These are phyloP conservation scores for Phytophthora fragariae DNA, from an alignment of 352 stramenopile genomes.

Conservation along the genomic window DNA sequence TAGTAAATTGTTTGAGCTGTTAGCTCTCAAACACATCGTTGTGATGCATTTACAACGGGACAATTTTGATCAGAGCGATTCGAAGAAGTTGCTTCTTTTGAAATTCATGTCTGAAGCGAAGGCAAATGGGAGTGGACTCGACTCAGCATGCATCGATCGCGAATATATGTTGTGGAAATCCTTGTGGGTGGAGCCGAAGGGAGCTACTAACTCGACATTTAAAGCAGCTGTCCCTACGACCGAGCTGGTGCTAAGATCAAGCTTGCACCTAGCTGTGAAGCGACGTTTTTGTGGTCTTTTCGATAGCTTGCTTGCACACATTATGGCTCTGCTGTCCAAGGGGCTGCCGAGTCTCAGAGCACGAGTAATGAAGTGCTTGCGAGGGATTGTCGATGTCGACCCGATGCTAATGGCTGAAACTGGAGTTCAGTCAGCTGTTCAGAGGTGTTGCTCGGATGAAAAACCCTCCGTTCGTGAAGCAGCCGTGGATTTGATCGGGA, in stretches of 20 bases:
- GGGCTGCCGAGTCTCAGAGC: slow-evolving; percentile 76
- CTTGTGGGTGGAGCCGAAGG: slow-evolving; percentile 48
- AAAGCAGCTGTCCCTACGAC: slow-evolving; percentile 54
- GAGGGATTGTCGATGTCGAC: slow-evolving; percentile 83
- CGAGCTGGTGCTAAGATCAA: slow-evolving; percentile 55
- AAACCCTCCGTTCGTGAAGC: slow-evolving; percentile 83
- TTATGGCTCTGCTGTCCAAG: slow-evolving; percentile 82
- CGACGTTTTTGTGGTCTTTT: slow-evolving; percentile 78
- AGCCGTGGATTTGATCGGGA: slow-evolving; percentile 86
- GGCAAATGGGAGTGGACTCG: slow-evolving; percentile 6
- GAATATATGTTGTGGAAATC: slow-evolving; percentile 58
- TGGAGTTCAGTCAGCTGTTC: slow-evolving; percentile 64
- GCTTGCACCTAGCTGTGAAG: slow-evolving; percentile 54
- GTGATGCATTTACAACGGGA: slow-evolving; percentile 57
- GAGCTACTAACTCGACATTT: slow-evolving; percentile 47
- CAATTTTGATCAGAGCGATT: slow-evolving; percentile 54
- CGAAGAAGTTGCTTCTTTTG: slow-evolving; percentile 59
- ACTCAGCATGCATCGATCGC: slow-evolving; percentile 14
- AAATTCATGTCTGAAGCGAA: slow-evolving; percentile 58
- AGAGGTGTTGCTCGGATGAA: slow-evolving; percentile 79
- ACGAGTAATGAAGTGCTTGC: slow-evolving; percentile 80
- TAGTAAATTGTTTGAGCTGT: slow-evolving; percentile 10
- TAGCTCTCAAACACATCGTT: slow-evolving; percentile 75
- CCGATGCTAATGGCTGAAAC: slow-evolving; percentile 83
- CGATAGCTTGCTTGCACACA: slow-evolving; percentile 68